phyloP scores from a whole-genome alignment of 768 basidiomycete species.

The Tulasnella sp. region DNA sequence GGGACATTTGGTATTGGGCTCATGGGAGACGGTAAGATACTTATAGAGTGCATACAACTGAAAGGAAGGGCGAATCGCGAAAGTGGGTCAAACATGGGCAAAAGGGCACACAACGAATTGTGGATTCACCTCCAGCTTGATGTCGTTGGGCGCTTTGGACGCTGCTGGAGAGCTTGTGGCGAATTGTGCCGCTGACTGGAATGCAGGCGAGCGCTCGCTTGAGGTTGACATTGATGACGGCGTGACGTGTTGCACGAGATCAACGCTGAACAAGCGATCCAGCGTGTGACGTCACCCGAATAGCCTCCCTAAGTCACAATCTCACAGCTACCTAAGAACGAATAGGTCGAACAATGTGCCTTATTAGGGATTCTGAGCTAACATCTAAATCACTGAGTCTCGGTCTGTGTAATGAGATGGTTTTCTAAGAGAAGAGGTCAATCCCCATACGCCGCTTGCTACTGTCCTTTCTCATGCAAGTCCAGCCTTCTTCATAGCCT shows the following conservation, averaged over 20 bases:
- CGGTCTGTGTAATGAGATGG: no score
- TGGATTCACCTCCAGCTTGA: conserved; percentile 14
- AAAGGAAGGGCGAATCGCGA: conserved; percentile 22
- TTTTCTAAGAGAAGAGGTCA: no score
- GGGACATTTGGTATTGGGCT: conserved; percentile 50
- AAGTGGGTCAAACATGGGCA: no score
- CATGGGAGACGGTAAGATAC: conserved; percentile 46
- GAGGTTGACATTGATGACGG: conserved; percentile 1
- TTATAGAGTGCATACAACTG: conserved; percentile 85
- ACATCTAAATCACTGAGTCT: no score
- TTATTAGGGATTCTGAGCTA: no score
- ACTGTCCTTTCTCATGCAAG: conserved; percentile 36
- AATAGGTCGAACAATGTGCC: no score
- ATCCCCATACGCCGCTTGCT: no score
- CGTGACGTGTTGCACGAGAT: no score
- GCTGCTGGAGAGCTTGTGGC: conserved; percentile 31
- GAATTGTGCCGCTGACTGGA: conserved; percentile 22
- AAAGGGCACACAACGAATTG: no score
- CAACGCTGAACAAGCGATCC: not conserved
- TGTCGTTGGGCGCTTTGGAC: conserved; percentile 41
- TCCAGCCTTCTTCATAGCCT: conserved; percentile 75
- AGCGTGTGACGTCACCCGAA: no score
- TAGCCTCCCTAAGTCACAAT: no score
- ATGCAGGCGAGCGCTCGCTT: conserved; percentile 3
- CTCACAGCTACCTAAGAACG: no score